These are phyloP conservation scores for Gaeumannomyces sp. DNA, from an alignment of 2,329 filamentous ascomycete genomes.

Conservation along the genomic window DNA sequence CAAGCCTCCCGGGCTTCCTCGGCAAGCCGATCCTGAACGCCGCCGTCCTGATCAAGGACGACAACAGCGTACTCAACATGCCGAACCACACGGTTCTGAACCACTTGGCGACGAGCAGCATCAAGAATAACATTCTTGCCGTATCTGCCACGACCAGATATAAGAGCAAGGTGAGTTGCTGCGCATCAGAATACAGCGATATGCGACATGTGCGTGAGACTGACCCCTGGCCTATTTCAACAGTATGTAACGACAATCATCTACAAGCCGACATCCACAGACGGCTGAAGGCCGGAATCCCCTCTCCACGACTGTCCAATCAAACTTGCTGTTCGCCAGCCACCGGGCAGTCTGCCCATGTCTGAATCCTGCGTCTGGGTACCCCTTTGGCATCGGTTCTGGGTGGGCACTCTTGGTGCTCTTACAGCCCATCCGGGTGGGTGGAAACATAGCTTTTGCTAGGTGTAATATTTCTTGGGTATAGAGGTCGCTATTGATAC, in stretches of 20 bases:
- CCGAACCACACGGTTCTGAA: constrained; percentile 97
- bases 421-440: background rate
- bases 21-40: constrained; percentile 93
- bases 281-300: background rate
- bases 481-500: background rate
- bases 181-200: background rate
- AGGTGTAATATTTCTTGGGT: background rate
- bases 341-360: background rate
- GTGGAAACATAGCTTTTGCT: background rate
- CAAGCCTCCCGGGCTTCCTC: constrained; percentile 81
- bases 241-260: constrained; percentile 97
- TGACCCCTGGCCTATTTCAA: constrained; percentile 11
- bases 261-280: constrained; percentile 71
- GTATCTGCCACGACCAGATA: constrained; percentile 97
- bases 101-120: constrained; percentile 93
- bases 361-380: background rate
- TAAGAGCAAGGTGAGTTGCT: constrained; percentile 71
- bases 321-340: too few relatives aligned
- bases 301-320: background rate
- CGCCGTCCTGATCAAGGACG: constrained; percentile 88
- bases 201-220: background rate
- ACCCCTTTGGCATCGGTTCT: background rate
- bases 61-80: constrained; percentile 94
- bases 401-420: background rate
- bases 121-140: constrained; percentile 91